A percentile compares a stretch with the other conserved stretches of the same genome.
Evolutionary conservation across 306 rosid genomes (phyloP).

Genomic region (Quercus dentata): DNA sequence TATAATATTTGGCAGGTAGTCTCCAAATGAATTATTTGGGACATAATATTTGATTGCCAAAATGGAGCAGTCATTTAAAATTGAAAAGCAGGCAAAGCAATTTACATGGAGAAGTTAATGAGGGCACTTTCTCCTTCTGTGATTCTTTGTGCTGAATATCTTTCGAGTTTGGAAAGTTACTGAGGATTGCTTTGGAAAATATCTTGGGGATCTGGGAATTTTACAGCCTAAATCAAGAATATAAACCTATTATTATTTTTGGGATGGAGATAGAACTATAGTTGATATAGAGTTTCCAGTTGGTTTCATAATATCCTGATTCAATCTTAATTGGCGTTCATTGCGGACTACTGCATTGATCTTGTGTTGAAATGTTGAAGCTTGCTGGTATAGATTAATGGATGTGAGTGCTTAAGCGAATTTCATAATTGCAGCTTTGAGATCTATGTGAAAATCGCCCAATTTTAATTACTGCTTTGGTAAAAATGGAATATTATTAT

Average conservation of each 20-base stretch:
- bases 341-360: conserved; percentile 68
- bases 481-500: conserved; percentile 15
- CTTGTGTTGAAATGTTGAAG: conserved; percentile 75
- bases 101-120: too few relatives aligned
- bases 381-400: conserved; percentile 64
- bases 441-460: not conserved
- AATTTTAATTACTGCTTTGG: conserved; percentile 11
- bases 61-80: not conserved
- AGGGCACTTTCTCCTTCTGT: not conserved
- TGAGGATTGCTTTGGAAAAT: not conserved
- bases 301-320: conserved; percentile 49
- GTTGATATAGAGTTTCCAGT: conserved; percentile 17
- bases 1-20: not conserved
- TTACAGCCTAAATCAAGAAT: not conserved
- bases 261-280: not conserved
- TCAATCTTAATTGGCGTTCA: conserved; percentile 66
- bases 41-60: not conserved
- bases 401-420: conserved; percentile 56
- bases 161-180: not conserved
- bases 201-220: too few relatives aligned
- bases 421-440: conserved; percentile 16
- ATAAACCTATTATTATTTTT: not conserved
- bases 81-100: not conserved
- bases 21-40: not conserved
- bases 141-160: not conserved